Percentiles rank a stretch among this genome's conserved stretches.
phyloP scores from a whole-genome alignment of 2,329 filamentous ascomycete genomes.

The Monosporascus ibericus region DNA sequence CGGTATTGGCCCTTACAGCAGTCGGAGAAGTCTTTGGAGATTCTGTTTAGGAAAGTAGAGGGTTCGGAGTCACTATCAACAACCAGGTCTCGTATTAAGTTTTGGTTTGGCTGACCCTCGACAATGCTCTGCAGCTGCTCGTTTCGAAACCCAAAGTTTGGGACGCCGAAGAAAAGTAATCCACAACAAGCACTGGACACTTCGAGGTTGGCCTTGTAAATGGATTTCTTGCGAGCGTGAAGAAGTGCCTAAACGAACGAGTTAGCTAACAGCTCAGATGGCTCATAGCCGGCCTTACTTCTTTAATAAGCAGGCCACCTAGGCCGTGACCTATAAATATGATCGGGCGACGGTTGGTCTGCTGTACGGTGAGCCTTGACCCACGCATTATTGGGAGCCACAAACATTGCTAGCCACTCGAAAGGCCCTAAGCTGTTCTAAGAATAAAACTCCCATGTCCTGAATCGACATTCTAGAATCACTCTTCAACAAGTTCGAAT shows the following conservation, averaged over 20 bases:
- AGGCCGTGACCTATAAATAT: slow-evolving; percentile 22
- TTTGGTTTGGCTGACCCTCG: slow-evolving; percentile 16
- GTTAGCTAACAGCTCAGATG: too few relatives aligned
- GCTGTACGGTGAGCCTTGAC: not conserved
- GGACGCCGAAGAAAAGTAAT: slow-evolving; percentile 23
- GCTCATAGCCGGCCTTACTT: slow-evolving; percentile 9
- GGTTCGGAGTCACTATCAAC: slow-evolving; percentile 15
- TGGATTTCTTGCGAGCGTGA: slow-evolving; percentile 4
- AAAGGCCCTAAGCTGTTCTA: slow-evolving; percentile 11
- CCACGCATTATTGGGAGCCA: not conserved
- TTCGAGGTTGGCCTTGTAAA: not conserved
- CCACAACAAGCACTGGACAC: slow-evolving; percentile 14
- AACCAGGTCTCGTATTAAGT: slow-evolving; percentile 12
- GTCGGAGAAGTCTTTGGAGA: slow-evolving; percentile 12
- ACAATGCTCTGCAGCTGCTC: slow-evolving; percentile 14
- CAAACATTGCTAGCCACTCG: slow-evolving; percentile 6
- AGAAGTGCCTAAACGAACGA: slow-evolving; percentile 10
- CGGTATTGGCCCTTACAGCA: slow-evolving; percentile 10
- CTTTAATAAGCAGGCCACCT: slow-evolving; percentile 21
- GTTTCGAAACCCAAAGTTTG: slow-evolving; percentile 20
- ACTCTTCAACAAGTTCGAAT: slow-evolving; percentile 18
- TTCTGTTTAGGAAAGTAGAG: slow-evolving; percentile 12
- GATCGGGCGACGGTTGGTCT: slow-evolving; percentile 12
- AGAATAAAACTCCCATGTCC: slow-evolving; percentile 9
- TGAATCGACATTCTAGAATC: slow-evolving; percentile 14